phyloP scores from a whole-genome alignment of 495 filamentous ascomycete genomes.

The Tetracladium marchalianum region DNA sequence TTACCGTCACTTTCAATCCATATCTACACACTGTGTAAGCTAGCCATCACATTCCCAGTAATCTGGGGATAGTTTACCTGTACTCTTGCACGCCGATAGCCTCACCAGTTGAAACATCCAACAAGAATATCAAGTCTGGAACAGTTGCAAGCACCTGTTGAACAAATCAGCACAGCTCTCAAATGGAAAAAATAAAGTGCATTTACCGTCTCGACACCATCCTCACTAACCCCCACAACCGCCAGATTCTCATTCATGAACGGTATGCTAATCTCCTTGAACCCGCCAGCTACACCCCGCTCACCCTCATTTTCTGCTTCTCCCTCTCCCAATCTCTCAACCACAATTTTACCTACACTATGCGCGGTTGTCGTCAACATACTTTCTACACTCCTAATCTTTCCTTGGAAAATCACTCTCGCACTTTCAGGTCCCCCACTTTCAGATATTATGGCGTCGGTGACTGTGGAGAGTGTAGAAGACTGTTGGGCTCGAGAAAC shows the following conservation, averaged over 20 bases:
- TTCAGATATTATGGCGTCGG: slow-evolving; percentile 46
- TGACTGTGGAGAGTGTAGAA: slow-evolving; percentile 38
- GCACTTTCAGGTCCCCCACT: slow-evolving; percentile 41
- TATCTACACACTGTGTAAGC: slow-evolving; percentile 20
- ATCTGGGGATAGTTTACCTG: slow-evolving; percentile 12
- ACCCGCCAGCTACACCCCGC: slow-evolving; percentile 12
- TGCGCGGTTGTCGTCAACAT: slow-evolving; percentile 28
- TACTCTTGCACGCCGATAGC: slow-evolving; percentile 54
- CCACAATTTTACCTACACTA: slow-evolving; percentile 41
- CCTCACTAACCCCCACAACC: slow-evolving; percentile 28
- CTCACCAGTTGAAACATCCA: slow-evolving; percentile 48
- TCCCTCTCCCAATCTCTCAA: slow-evolving; percentile 29
- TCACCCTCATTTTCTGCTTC: slow-evolving; percentile 17
- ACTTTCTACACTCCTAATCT: slow-evolving; percentile 48
- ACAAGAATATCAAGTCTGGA: slow-evolving; percentile 49
- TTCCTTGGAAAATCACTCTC: slow-evolving; percentile 48
- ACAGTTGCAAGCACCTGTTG: slow-evolving; percentile 42
- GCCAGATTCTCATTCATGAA: slow-evolving; percentile 60
- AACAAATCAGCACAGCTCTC: slow-evolving; percentile 5
- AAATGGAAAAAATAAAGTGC: background rate
- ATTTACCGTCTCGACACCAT: slow-evolving; percentile 8
- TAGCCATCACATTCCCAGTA: too few relatives aligned
- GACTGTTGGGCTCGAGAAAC: slow-evolving; percentile 36
- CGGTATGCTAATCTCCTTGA: slow-evolving; percentile 36
- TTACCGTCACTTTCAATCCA: slow-evolving; percentile 44